Conservation (phyloP, 331 rosid species). For the Pyrus hybrid region DNA sequence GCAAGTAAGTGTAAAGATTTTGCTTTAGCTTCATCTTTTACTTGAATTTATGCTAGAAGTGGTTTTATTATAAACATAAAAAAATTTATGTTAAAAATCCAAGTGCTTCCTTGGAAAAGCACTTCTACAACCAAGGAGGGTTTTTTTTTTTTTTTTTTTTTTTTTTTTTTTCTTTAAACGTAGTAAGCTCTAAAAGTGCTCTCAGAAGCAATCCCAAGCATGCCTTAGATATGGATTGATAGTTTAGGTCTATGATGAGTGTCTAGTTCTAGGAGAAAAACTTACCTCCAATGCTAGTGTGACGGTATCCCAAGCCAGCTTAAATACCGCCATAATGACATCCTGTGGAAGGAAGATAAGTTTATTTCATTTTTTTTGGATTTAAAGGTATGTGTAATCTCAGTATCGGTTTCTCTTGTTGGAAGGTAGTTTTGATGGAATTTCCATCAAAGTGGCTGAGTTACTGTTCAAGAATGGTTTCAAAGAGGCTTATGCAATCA, state of each 20-base stretch:
- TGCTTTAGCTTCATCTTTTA: not conserved
- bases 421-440: constrained; percentile 91
- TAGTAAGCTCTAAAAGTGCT: not conserved
- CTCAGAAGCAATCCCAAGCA: not conserved
- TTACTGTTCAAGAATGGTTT: constrained; percentile 82
- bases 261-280: not conserved
- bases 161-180: no score
- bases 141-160: no score
- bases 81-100: not conserved
- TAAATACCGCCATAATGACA: not conserved
- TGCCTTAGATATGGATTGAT: not conserved
- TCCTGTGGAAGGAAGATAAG: not conserved
- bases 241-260: not conserved
- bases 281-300: not conserved
- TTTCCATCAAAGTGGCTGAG: constrained; percentile 86
- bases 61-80: not conserved
- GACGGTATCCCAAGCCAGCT: not conserved
- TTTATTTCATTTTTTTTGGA: not conserved
- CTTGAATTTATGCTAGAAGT: not conserved
- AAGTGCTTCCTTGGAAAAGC: not conserved
- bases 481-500: constrained; percentile 84
- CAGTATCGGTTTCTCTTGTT: constrained; percentile 37
- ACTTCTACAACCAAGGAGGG: not conserved
- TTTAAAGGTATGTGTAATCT: constrained; percentile 6
- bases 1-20: constrained; percentile 40